Base-by-base conservation (phyloP, 306 rosid species). In the Castanospermum australe region DNA sequence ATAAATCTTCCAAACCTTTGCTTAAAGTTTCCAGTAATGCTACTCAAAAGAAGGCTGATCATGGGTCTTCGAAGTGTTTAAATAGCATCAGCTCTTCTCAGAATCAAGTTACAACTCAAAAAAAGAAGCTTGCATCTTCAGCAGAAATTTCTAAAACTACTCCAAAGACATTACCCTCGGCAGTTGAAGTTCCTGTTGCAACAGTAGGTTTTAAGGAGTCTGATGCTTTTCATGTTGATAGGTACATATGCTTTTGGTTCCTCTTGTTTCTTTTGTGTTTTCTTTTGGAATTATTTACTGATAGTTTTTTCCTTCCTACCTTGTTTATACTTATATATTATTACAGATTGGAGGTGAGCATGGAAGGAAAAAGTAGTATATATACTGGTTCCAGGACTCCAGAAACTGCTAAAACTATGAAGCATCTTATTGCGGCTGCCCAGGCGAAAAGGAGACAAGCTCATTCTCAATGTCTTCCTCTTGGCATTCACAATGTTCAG, bases 401-500 rank as follows among this genome's bases (percentile, higher is more conserved):
- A 2, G 99, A 92, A 59, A 70, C 92, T 81, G 87, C 86, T 59
- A 80, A 70, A 47, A 86, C 96, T 62, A 93, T 96, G 96, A 91
- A 75, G 79, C 86, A 91, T 86, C 99, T 96, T 73, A 96, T 96
- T 78, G 99, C 99, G 6, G 99, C 81, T 79, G 99, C 99, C 54
- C 98, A 90, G 83, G 98, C 96, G 2, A 96, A 93, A 82, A 87
- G 97, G 85, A 96, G 63, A 83, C 92, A 85, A 78, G 80, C 98
- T 63, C 90, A 91, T 61, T 77, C 94, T 1, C 94, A 93, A 15
- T 82, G 52, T 70, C 71, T 84, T 78, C 41, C 87, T 28, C 87
- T 80, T 80, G 93, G 89, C 30, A 61, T 84, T 68, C 84, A 83
- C 67, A 68, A 87, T 78, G 76, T 81, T 56, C 93, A 77, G 38